phyloP scores from a whole-genome alignment of 2,329 filamentous ascomycete genomes.

The Ramichloridium luteum region DNA sequence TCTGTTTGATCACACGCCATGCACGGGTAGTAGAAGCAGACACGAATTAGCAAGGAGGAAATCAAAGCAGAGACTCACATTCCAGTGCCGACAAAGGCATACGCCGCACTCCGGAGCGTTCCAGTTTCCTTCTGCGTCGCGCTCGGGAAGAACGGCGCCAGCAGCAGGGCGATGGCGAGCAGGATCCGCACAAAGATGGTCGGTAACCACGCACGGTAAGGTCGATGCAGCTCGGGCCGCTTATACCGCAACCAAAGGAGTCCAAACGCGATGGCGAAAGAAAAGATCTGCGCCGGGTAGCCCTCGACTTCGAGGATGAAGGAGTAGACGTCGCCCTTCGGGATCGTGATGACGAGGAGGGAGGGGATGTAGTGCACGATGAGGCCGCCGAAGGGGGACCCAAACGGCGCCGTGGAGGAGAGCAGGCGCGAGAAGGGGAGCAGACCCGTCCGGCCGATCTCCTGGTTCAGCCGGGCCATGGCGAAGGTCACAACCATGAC shows the following conservation, averaged over 20 bases:
- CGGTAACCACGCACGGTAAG: slow-evolving; percentile 52
- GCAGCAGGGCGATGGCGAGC: slow-evolving; percentile 43
- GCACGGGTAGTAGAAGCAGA: neutral
- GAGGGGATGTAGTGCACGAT: slow-evolving; percentile 59
- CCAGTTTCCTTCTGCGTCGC: slow-evolving; percentile 34
- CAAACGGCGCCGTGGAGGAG: slow-evolving; percentile 54
- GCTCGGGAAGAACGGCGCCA: slow-evolving; percentile 50
- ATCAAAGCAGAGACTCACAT: slow-evolving; percentile 33
- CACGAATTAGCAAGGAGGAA: neutral
- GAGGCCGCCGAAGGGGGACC: slow-evolving; percentile 54
- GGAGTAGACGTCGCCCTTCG: slow-evolving; percentile 54
- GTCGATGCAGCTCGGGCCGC: slow-evolving; percentile 48
- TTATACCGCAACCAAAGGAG: slow-evolving; percentile 49
- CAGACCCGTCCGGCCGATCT: slow-evolving; percentile 59
- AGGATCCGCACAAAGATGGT: slow-evolving; percentile 45
- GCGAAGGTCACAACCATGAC: slow-evolving; percentile 62
- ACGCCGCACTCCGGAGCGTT: slow-evolving; percentile 40
- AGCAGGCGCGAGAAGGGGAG: slow-evolving; percentile 50
- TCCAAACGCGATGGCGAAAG: slow-evolving; percentile 45
- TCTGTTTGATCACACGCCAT: too few relatives aligned
- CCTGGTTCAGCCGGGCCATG: slow-evolving; percentile 55
- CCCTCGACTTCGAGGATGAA: slow-evolving; percentile 63
- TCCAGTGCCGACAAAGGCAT: slow-evolving; percentile 40
- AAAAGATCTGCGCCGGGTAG: slow-evolving; percentile 52
- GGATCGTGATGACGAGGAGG: slow-evolving; percentile 51